Percentiles rank a stretch among this genome's conserved stretches.
Evolutionary conservation across 2,329 filamentous ascomycete species (phyloP).

Genomic region (Beauveria sp.): DNA sequence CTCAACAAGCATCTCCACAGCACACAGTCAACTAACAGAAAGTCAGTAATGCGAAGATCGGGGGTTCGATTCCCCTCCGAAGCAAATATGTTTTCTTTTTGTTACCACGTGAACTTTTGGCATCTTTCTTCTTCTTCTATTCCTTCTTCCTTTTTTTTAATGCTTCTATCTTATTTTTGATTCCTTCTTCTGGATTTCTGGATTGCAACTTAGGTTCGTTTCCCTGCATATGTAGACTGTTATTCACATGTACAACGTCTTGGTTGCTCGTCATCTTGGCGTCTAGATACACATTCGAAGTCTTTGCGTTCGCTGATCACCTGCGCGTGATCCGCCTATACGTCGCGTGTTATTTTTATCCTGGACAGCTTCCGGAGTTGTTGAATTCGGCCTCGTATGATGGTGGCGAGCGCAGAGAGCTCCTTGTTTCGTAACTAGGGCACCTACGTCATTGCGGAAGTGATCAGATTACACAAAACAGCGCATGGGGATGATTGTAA

Average conservation of each 20-base stretch:
- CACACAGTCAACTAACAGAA: background rate
- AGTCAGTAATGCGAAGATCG: constrained; percentile 12
- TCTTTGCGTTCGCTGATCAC: too few species aligned
- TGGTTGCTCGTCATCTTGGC: too few species aligned
- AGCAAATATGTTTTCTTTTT: background rate
- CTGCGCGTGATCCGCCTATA: too few species aligned
- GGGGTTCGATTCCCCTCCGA: constrained; percentile 13
- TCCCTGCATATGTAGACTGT: too few species aligned
- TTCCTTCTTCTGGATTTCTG: too few species aligned
- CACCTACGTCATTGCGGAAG: constrained; percentile 1
- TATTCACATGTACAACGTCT: too few species aligned
- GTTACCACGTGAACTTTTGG: background rate
- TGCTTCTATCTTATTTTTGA: background rate
- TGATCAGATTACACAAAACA: background rate
- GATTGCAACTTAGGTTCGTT: too few species aligned
- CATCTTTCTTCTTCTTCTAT: background rate
- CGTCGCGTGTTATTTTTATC: background rate
- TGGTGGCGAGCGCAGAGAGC: background rate
- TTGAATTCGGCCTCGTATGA: background rate
- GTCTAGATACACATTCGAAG: too few species aligned
- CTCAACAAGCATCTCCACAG: background rate
- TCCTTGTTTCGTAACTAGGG: background rate
- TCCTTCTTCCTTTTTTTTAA: background rate
- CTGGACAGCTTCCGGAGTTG: background rate
- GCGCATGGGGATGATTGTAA: background rate